These are phyloP conservation scores for Stylonectria norvegica DNA, from an alignment of 2,329 filamentous ascomycete genomes.

Conservation along the genomic window DNA sequence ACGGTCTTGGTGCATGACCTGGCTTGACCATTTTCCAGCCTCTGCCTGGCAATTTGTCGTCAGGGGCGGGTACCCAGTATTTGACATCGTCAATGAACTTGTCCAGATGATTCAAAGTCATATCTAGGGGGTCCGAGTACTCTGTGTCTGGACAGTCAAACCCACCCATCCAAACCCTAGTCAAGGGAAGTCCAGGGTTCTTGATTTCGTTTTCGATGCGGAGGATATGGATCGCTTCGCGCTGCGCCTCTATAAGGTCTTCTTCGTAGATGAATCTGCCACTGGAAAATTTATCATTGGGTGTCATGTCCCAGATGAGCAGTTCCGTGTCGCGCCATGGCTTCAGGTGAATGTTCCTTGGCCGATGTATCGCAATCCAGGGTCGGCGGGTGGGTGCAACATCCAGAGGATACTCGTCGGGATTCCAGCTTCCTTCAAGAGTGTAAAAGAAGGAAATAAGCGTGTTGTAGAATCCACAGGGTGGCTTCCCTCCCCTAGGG, in stretches of 20 bases:
- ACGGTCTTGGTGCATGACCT: slow-evolving; percentile 3
- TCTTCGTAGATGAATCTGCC: slow-evolving; percentile 22
- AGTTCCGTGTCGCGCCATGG: slow-evolving; percentile 41
- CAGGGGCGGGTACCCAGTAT: slow-evolving; percentile 35
- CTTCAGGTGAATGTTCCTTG: slow-evolving; percentile 35
- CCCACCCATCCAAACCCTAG: slow-evolving; percentile 45
- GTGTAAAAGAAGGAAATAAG: slow-evolving; percentile 49
- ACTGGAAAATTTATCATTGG: slow-evolving; percentile 23
- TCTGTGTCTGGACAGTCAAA: slow-evolving; percentile 22
- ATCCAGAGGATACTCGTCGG: slow-evolving; percentile 13
- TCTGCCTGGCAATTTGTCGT: slow-evolving; percentile 23
- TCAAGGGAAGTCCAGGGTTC: slow-evolving; percentile 34
- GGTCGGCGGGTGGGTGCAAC: slow-evolving; percentile 37
- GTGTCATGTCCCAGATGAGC: slow-evolving; percentile 51
- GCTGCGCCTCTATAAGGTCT: slow-evolving; percentile 46
- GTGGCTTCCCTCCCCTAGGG: neutral
- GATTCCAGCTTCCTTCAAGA: slow-evolving; percentile 37
- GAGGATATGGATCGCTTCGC: slow-evolving; percentile 39
- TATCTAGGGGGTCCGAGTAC: slow-evolving; percentile 38
- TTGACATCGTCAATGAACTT: slow-evolving; percentile 32
- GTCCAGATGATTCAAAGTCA: slow-evolving; percentile 38
- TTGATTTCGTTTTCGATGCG: slow-evolving; percentile 27
- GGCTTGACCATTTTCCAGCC: slow-evolving; percentile 39
- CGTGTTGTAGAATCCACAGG: slow-evolving; percentile 18
- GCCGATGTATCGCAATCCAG: slow-evolving; percentile 51